phyloP scores from a whole-genome alignment of 768 basidiomycete genomes.

The Boletellus ananiceps region DNA sequence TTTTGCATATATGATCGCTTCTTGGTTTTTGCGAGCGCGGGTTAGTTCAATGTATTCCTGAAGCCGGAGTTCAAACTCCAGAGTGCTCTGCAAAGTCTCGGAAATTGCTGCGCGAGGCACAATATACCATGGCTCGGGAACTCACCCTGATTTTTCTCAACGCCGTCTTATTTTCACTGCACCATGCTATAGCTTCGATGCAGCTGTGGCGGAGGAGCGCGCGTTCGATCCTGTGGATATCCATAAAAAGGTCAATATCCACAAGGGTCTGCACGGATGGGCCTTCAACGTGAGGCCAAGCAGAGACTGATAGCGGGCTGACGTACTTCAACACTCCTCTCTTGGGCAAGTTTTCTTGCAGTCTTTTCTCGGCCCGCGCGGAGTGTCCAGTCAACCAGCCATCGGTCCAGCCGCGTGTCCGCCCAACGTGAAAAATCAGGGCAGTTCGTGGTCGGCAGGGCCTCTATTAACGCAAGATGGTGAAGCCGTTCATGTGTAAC shows the following conservation, averaged over 20 bases:
- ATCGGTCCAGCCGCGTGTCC: conserved; percentile 75
- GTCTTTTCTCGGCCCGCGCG: conserved; percentile 74
- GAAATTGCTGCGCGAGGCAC: conserved; percentile 15
- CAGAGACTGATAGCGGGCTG: conserved; percentile 15
- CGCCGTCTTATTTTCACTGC: conserved; percentile 90
- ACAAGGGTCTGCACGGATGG: conserved; percentile 60
- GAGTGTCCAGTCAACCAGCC: conserved; percentile 91
- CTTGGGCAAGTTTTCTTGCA: conserved; percentile 69
- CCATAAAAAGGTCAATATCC: conserved; percentile 87
- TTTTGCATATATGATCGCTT: conserved; percentile 80
- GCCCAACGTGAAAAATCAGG: conserved; percentile 73
- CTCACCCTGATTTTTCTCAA: conserved; percentile 85
- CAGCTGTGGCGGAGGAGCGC: conserved; percentile 75
- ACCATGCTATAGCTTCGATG: conserved; percentile 90
- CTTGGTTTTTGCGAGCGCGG: conserved; percentile 54
- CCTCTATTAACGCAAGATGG: conserved; percentile 64
- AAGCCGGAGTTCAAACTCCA: conserved; percentile 93
- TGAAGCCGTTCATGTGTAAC: conserved; percentile 72
- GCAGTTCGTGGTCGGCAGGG: conserved; percentile 44
- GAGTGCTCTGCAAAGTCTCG: conserved; percentile 60
- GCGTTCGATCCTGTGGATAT: conserved; percentile 81
- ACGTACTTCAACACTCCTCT: conserved; percentile 75
- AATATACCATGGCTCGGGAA: conserved; percentile 6
- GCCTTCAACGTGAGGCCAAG: conserved; percentile 16
- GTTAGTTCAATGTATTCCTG: conserved; percentile 96